Evolutionary conservation across 768 basidiomycete species (phyloP).

Genomic region (Suillus ampliporus): DNA sequence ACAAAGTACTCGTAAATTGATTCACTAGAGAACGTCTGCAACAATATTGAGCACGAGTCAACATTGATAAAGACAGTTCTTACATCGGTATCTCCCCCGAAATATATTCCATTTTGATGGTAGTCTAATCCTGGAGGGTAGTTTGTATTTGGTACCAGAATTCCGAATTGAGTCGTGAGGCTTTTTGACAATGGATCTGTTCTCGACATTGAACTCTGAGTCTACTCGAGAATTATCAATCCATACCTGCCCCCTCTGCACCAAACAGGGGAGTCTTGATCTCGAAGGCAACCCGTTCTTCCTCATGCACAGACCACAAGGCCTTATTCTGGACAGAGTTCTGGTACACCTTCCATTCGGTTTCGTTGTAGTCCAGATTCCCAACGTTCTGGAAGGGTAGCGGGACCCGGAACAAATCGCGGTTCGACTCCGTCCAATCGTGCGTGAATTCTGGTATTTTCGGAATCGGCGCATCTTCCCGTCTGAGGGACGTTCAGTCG

Average conservation of each 20-base stretch:
- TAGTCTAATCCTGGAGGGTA: constrained; percentile 23
- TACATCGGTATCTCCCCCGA: background rate
- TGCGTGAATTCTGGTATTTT: background rate
- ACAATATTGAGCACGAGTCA: background rate
- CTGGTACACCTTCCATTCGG: background rate
- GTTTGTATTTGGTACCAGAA: constrained; percentile 29
- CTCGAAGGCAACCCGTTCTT: constrained; percentile 26
- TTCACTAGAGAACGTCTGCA: constrained; percentile 7
- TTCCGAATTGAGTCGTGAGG: constrained; percentile 11
- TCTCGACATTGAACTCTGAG: background rate
- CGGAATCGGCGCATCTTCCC: constrained; percentile 8
- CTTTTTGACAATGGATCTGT: background rate
- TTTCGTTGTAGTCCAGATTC: background rate
- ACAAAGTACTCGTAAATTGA: constrained; percentile 28
- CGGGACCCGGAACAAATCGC: background rate
- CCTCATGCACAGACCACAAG: constrained; percentile 23
- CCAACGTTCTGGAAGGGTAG: too few relatives aligned
- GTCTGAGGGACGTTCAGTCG: background rate
- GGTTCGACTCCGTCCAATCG: background rate
- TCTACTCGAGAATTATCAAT: constrained; percentile 12
- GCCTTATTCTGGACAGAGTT: constrained; percentile 15
- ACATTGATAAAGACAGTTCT: background rate
- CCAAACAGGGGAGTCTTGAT: constrained; percentile 8
- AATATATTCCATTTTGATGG: too few relatives aligned
- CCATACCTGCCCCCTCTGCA: background rate